Conservation (phyloP, 2,329 filamentous ascomycete species). For the Metarhizium anisopliae region DNA sequence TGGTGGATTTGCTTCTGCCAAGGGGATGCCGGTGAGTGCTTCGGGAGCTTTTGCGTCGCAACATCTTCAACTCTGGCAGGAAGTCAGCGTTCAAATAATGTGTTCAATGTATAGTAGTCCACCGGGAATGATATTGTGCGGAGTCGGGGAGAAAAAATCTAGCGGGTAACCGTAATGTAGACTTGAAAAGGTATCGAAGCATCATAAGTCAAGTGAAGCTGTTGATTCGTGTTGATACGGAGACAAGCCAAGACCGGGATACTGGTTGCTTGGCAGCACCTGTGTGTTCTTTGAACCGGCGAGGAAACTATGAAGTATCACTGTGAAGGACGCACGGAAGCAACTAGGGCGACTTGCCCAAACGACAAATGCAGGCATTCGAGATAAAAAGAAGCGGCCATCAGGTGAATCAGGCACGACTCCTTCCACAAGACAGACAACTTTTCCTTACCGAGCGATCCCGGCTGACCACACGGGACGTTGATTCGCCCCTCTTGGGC, state of each 20-base stretch:
- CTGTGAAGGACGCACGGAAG: neutral
- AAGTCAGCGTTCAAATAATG: neutral
- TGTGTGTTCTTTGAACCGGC: neutral
- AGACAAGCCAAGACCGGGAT: neutral
- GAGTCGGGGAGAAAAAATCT: neutral
- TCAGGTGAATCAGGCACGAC: too few species aligned
- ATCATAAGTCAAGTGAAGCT: neutral
- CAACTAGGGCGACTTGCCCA: neutral
- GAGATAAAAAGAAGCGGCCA: too few species aligned
- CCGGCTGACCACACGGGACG: too few species aligned
- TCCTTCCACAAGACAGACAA: too few species aligned
- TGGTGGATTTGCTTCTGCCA: constrained; percentile 44
- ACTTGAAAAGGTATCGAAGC: neutral
- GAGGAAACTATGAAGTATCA: neutral
- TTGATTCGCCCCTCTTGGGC: too few species aligned
- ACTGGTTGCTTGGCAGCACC: neutral
- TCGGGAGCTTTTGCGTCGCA: constrained; percentile 39
- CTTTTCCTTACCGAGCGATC: too few species aligned
- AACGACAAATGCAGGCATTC: too few species aligned
- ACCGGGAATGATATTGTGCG: neutral
- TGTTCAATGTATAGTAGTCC: neutral
- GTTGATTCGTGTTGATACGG: neutral
- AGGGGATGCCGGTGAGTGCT: constrained; percentile 31
- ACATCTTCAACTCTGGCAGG: constrained; percentile 27
- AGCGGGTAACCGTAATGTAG: neutral